Base-by-base conservation (phyloP, 108 stramenopile genomes). In the Schizochytrium sp. region DNA sequence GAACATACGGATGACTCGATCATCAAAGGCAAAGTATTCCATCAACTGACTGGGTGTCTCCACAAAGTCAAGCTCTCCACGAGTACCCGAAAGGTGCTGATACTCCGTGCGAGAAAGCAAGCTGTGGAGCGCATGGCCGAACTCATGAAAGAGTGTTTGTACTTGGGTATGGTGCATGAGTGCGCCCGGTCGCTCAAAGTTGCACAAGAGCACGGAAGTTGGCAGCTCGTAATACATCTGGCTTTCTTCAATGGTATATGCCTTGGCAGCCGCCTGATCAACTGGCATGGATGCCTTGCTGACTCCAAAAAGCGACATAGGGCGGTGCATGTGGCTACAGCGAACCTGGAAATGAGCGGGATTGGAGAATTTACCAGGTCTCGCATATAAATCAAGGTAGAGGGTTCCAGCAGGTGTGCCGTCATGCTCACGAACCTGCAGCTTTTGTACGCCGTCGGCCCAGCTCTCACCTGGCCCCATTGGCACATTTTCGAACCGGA, bases 301-400 rank as follows among this genome's bases (percentile, higher is more conserved):
- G 44, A 8, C 60, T 4, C 41, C 38, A 41, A 60, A 53, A n/a
- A 28, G 41, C 42, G 41, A 46, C 12, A 61, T 4, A 4, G 88
- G 28, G 17, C 57, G 58, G 28, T 60, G 28, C 44, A 88, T 57
- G 4, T 87, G 96, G 47, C 98, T 98, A 88, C 99, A 98, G 28
- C 96, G 96, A 28, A 99, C 96, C 4, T 97, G 98, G 90, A 98
- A 99, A 90, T 99, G 99, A 8, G 99, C 99, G 3, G 98, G 96
- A 91, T 98, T 97, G 50, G 92, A 90, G 89, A 95, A 98, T 89
- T 99, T 99, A 40, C 95, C 95, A 12, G 94, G 93, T 41, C 97
- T 93, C 15, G 95, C 95, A 91, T 95, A 94, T 87, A 98, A 90
- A 90, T 99, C 99, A 58, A 98, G 88, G 90, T 97, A 99, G 91